These are phyloP conservation scores for Stephanodiscus minutulus DNA, from an alignment of 108 stramenopile species.

Conservation along the genomic window DNA sequence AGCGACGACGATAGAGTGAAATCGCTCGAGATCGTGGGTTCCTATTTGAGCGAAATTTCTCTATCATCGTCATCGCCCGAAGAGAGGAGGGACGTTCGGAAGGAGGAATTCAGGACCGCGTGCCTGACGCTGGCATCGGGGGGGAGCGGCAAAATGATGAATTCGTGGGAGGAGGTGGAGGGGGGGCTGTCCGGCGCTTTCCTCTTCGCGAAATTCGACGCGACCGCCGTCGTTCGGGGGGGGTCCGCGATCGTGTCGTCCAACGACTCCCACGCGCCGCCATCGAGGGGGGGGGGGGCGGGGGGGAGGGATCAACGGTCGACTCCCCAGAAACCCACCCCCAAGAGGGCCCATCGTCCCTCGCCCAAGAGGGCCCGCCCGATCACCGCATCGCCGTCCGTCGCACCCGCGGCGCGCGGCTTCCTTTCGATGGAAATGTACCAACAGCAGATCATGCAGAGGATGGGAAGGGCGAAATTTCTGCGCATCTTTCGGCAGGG, in stretches of 20 bases:
- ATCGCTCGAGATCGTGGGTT: constrained; percentile 3
- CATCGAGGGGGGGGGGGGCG: neutral
- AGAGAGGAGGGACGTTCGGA: neutral
- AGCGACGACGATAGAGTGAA: neutral
- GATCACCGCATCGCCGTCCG: neutral
- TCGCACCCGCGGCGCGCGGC: neutral
- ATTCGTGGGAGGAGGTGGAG: constrained; percentile 28
- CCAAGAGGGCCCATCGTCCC: constrained; percentile 18
- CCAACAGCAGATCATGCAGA: constrained; percentile 13
- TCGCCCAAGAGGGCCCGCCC: constrained; percentile 7
- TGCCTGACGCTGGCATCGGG: constrained; percentile 9
- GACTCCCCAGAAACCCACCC: constrained; percentile 11
- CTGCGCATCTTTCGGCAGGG: constrained; percentile 10
- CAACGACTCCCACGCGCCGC: constrained; percentile 3
- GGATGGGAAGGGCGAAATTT: constrained; percentile 15
- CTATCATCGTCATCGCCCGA: neutral
- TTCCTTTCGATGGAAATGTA: constrained; percentile 14
- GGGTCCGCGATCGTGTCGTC: neutral
- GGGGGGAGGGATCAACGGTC: neutral
- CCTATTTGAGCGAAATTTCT: neutral
- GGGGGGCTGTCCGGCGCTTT: constrained; percentile 13
- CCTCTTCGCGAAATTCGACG: neutral
- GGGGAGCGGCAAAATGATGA: constrained; percentile 26
- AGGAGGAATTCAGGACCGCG: constrained; percentile 9
- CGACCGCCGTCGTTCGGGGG: neutral